Conservation (phyloP, 1,139 yeast genomes). For the Pichia sp. region DNA sequence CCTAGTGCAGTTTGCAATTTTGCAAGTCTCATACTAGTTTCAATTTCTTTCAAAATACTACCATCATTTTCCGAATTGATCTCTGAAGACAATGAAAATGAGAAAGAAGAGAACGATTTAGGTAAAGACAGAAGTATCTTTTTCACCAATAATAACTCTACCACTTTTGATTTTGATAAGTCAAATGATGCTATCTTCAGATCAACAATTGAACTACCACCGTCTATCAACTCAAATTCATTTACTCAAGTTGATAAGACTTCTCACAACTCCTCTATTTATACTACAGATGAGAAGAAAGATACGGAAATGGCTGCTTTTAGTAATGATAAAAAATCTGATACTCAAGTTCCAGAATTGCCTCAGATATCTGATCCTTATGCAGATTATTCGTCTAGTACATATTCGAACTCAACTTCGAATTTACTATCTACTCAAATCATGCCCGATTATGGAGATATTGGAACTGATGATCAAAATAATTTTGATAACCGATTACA, state of each 20-base stretch:
- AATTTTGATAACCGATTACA: slow-evolving; percentile 8
- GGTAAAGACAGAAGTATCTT: slow-evolving; percentile 13
- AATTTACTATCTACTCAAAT: neutral
- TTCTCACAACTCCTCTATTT: neutral
- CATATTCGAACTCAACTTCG: neutral
- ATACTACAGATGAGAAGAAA: slow-evolving; percentile 4
- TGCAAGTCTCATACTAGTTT: slow-evolving; percentile 21
- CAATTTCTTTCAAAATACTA: slow-evolving; percentile 16
- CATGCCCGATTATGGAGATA: slow-evolving; percentile 14
- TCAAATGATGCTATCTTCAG: slow-evolving; percentile 11
- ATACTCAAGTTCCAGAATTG: slow-evolving; percentile 15
- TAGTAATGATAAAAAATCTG: neutral
- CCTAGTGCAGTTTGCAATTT: slow-evolving; percentile 56
- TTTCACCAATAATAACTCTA: neutral
- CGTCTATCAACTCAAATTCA: neutral
- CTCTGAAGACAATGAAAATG: slow-evolving; percentile 1
- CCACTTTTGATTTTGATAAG: slow-evolving; percentile 3
- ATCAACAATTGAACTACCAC: slow-evolving; percentile 1
- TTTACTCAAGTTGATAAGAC: neutral
- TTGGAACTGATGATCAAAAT: neutral
- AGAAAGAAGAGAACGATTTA: slow-evolving; percentile 7
- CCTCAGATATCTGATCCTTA: slow-evolving; percentile 26
- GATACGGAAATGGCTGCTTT: slow-evolving; percentile 2
- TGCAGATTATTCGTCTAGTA: slow-evolving; percentile 1
- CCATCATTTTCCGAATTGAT: slow-evolving; percentile 5